Evolutionary conservation across 257 asterid genomes (phyloP).

Genomic region (Nicotiana attenuata): DNA sequence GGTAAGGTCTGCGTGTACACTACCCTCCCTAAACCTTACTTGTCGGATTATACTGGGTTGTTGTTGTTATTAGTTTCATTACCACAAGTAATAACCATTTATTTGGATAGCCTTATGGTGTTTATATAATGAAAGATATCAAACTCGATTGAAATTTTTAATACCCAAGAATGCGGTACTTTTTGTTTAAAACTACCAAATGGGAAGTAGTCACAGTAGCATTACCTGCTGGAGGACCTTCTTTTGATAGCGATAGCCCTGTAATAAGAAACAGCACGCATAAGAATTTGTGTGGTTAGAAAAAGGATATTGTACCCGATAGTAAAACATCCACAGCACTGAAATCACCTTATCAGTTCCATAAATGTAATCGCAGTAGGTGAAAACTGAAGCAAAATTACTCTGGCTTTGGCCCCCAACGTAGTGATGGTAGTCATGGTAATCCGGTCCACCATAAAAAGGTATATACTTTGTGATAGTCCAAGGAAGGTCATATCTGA

Average conservation of each 20-base stretch:
- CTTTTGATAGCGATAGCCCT: conserved; percentile 92
- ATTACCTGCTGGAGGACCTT: conserved; percentile 80
- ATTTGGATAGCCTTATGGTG: not conserved
- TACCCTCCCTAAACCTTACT: no score
- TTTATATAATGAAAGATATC: not conserved
- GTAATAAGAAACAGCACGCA: conserved; percentile 16
- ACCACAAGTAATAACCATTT: not conserved
- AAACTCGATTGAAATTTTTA: not conserved
- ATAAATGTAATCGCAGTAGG: conserved; percentile 90
- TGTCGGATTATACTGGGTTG: no score
- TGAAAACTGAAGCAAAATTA: conserved; percentile 96
- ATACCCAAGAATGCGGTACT: not conserved
- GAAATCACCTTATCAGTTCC: conserved; percentile 91
- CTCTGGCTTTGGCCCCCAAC: conserved; percentile 98
- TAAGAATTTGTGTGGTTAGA: conserved; percentile 5
- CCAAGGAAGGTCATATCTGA: conserved; percentile 96
- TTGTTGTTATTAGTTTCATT: not conserved
- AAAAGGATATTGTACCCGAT: not conserved
- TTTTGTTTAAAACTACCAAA: not conserved
- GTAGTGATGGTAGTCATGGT: conserved; percentile 98
- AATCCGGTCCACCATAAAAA: conserved; percentile 94
- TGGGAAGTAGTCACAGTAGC: not conserved
- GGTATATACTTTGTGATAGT: conserved; percentile 83
- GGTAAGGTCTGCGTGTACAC: no score
- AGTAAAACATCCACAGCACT: not conserved